Percentiles rank a stretch among this genome's conserved stretches.
phyloP scores from a whole-genome alignment of 2,329 filamentous ascomycete genomes.

The Neofusicoccum sp. region DNA sequence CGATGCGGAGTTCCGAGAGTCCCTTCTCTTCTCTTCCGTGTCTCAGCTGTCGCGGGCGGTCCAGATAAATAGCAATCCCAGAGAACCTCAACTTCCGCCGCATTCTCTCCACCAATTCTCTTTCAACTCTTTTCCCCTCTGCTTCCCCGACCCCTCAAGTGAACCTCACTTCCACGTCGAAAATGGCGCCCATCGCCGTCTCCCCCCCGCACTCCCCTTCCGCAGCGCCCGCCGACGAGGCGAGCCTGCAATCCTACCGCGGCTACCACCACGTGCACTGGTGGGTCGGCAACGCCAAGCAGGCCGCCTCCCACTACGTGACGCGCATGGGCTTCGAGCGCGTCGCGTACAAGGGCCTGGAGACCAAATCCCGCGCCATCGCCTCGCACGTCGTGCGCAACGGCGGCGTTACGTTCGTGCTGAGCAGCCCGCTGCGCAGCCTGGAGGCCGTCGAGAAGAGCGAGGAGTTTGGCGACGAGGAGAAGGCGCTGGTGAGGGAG shows the following conservation, averaged over 20 bases:
- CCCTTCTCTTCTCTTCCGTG: not conserved
- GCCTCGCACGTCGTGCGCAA: slow-evolving; percentile 84
- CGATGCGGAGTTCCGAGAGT: not conserved
- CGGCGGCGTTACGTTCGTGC: slow-evolving; percentile 73
- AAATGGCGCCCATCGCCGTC: slow-evolving; percentile 12
- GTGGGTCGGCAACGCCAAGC: slow-evolving; percentile 97
- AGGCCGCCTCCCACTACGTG: slow-evolving; percentile 86
- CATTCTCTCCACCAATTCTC: not conserved
- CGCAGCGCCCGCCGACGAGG: slow-evolving; percentile 1
- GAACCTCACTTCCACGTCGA: not conserved
- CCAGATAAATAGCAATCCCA: not conserved
- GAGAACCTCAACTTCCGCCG: not conserved
- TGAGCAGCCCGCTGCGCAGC: slow-evolving; percentile 73
- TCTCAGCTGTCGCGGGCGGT: not conserved
- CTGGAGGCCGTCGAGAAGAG: slow-evolving; percentile 29
- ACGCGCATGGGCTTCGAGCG: slow-evolving; percentile 81
- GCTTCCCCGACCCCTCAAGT: not conserved
- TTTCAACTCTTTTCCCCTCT: not conserved
- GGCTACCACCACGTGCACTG: slow-evolving; percentile 93
- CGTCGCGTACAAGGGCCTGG: slow-evolving; percentile 81
- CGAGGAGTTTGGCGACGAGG: slow-evolving; percentile 45
- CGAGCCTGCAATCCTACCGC: slow-evolving; percentile 51
- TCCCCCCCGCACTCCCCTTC: not conserved
- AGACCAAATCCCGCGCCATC: slow-evolving; percentile 78
- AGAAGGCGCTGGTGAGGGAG: slow-evolving; percentile 65